Percentiles rank a stretch among this genome's conserved stretches.
phyloP scores from a whole-genome alignment of 176 grass and related monocot species.

The Hordeum marinum region DNA sequence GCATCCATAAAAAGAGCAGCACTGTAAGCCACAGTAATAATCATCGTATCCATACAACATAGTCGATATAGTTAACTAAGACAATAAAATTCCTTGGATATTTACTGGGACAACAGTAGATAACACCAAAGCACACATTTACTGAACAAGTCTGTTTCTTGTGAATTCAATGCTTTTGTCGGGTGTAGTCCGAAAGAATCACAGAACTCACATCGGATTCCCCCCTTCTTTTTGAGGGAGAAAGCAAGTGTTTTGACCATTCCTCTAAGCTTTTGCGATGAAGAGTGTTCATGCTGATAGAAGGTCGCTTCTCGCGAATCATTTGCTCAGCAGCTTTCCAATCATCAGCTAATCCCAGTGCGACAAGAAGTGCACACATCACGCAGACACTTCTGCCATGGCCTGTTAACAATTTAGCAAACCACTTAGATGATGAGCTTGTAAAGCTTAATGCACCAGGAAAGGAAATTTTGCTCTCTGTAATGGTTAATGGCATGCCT shows the following conservation, averaged over 20 bases:
- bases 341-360: slow-evolving; percentile 68
- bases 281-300: slow-evolving; percentile 80
- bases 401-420: slow-evolving; percentile 49
- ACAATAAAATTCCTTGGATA: slow-evolving; percentile 11
- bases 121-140: slow-evolving; percentile 15
- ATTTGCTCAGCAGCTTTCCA: slow-evolving; percentile 93
- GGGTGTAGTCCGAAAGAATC: slow-evolving; percentile 68
- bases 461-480: not conserved
- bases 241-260: slow-evolving; percentile 74
- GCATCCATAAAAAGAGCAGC: slow-evolving; percentile 11
- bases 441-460: not conserved
- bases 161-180: slow-evolving; percentile 28
- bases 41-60: slow-evolving; percentile 25
- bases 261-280: slow-evolving; percentile 84
- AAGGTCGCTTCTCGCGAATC: slow-evolving; percentile 71
- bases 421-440: slow-evolving; percentile 7
- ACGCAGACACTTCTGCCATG: slow-evolving; percentile 93
- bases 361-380: slow-evolving; percentile 90
- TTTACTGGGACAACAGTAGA: slow-evolving; percentile 13
- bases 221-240: slow-evolving; percentile 47
- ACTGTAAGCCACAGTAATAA: slow-evolving; percentile 26
- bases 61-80: not conserved
- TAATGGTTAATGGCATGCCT: not conserved
- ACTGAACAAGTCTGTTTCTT: slow-evolving; percentile 14
- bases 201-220: slow-evolving; percentile 65